A percentile compares a stretch with the other conserved stretches of the same genome.
phyloP scores from a whole-genome alignment of 1,139 yeast species.

The Candida mesenterica region DNA sequence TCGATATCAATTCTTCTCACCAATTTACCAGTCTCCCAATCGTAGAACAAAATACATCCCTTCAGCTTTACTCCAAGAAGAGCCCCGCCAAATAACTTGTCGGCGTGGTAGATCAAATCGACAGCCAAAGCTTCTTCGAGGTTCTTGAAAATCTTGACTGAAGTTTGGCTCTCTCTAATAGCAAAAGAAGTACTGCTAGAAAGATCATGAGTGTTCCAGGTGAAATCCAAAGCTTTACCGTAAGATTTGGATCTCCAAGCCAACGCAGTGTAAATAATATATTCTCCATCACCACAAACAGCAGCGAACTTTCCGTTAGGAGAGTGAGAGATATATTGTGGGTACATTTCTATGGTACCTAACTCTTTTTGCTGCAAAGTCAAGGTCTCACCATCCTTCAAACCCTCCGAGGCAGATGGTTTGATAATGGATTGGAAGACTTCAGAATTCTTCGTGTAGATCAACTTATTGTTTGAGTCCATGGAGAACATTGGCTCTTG shows the following conservation, averaged over 20 bases:
- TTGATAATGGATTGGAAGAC: constrained; percentile 82
- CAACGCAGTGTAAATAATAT: constrained; percentile 90
- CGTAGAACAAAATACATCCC: constrained; percentile 83
- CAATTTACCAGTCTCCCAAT: constrained; percentile 84
- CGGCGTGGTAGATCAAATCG: constrained; percentile 72
- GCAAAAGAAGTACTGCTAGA: constrained; percentile 76
- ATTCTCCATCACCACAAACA: constrained; percentile 97
- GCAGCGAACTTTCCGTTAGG: constrained; percentile 98
- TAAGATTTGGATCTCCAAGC: constrained; percentile 97
- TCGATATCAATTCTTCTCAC: constrained; percentile 82
- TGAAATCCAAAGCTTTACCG: constrained; percentile 88
- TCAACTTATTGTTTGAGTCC: constrained; percentile 89
- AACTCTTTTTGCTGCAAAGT: constrained; percentile 80
- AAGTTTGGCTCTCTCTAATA: constrained; percentile 65
- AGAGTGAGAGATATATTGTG: constrained; percentile 82
- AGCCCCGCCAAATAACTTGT: constrained; percentile 82
- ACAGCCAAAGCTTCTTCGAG: constrained; percentile 74
- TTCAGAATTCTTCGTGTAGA: constrained; percentile 90
- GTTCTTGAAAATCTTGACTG: constrained; percentile 73
- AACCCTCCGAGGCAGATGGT: constrained; percentile 57
- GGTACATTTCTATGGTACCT: constrained; percentile 90
- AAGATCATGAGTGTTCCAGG: constrained; percentile 81
- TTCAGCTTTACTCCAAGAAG: constrained; percentile 78
- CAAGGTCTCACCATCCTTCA: constrained; percentile 78
- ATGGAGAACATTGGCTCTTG: constrained; percentile 93